Evolutionary conservation across 2,329 filamentous ascomycete species (phyloP).

Genomic region (Xylariaceae sp.): DNA sequence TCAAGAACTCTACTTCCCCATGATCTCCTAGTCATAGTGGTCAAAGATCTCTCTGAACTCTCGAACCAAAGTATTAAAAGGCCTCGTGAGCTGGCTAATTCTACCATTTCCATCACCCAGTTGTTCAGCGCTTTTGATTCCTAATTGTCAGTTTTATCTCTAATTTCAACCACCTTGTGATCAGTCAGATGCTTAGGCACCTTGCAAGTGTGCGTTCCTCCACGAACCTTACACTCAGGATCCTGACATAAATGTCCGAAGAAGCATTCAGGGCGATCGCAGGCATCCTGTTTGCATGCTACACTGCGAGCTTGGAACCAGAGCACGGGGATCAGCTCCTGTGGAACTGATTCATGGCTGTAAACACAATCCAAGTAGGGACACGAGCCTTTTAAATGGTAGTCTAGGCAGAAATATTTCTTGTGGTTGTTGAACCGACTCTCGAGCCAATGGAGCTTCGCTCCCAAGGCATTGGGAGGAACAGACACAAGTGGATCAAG

Average conservation of each 20-base stretch:
- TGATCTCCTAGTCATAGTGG: no score
- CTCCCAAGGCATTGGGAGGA: slow-evolving; percentile 19
- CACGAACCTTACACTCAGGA: slow-evolving; percentile 28
- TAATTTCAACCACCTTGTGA: no score
- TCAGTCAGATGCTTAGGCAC: slow-evolving; percentile 17
- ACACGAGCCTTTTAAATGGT: slow-evolving; percentile 25
- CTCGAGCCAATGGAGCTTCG: slow-evolving; percentile 18
- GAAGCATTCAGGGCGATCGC: slow-evolving; percentile 25
- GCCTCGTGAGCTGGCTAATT: no score
- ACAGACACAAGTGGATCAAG: slow-evolving; percentile 27
- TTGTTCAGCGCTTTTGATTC: no score
- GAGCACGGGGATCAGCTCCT: slow-evolving; percentile 25
- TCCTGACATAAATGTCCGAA: slow-evolving; percentile 33
- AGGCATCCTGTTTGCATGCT: slow-evolving; percentile 26
- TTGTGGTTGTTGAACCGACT: slow-evolving; percentile 29
- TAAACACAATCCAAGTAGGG: slow-evolving; percentile 26
- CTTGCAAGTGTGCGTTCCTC: slow-evolving; percentile 30
- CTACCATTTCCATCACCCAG: no score
- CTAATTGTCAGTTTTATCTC: no score
- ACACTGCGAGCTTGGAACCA: slow-evolving; percentile 27
- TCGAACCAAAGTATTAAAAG: no score
- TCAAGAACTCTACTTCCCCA: no score
- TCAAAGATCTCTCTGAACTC: no score
- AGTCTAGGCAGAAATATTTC: no score
- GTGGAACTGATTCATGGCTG: slow-evolving; percentile 25